Conservation (phyloP, 2,329 filamentous ascomycete genomes). For the Pseudocercospora eumusae region DNA sequence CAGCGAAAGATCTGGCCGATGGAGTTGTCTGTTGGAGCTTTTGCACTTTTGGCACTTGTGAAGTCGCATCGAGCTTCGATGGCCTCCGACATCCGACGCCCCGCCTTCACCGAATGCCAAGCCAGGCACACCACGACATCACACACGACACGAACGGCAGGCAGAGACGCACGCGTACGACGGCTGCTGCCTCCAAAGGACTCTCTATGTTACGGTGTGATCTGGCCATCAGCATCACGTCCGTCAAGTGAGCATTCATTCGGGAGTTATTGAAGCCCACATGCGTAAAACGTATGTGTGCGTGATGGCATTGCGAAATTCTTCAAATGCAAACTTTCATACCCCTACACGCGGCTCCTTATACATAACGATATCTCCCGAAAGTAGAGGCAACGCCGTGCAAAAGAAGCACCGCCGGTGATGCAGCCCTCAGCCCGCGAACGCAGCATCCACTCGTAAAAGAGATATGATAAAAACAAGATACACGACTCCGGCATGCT, state of each 20-base stretch:
- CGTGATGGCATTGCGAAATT: neutral
- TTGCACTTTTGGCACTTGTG: neutral
- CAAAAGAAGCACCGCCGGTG: constrained; percentile 20
- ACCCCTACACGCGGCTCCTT: constrained; percentile 20
- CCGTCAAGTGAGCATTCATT: neutral
- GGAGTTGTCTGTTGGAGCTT: neutral
- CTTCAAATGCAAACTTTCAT: constrained; percentile 26
- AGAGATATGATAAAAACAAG: constrained; percentile 17
- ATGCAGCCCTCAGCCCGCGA: constrained; percentile 24
- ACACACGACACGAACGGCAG: neutral
- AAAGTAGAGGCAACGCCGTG: constrained; percentile 22
- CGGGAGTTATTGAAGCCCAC: neutral
- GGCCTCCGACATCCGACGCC: neutral
- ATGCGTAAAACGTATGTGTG: neutral
- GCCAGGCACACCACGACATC: neutral
- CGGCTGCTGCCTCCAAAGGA: neutral
- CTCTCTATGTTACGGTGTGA: neutral
- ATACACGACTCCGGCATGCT: constrained; percentile 28
- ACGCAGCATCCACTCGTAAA: constrained; percentile 22
- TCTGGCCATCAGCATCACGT: neutral
- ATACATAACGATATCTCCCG: constrained; percentile 22
- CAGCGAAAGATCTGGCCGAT: neutral
- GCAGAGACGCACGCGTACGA: neutral
- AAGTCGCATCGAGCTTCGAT: neutral
- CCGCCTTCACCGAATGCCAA: neutral